These are phyloP conservation scores for Geranium rotundifolium DNA, from an alignment of 345 rosid species.

Conservation along the genomic window DNA sequence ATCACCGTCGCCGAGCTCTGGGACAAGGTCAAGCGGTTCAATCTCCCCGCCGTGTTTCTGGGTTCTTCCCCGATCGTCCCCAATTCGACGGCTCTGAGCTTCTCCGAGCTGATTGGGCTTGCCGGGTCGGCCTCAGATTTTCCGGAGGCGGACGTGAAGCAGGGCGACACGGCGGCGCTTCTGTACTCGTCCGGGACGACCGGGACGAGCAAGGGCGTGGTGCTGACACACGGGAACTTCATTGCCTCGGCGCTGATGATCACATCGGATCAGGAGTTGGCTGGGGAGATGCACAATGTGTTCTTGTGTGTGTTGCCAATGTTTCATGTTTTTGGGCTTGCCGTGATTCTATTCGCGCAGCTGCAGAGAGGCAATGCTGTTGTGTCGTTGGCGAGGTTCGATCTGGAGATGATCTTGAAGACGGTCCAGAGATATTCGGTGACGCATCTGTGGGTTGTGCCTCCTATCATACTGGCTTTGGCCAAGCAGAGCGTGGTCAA, in stretches of 20 bases:
- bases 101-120: conserved; percentile 36
- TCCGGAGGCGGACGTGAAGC: conserved; percentile 33
- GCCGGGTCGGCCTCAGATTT: conserved; percentile 33
- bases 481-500: conserved; percentile 47
- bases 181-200: conserved; percentile 91
- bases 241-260: conserved; percentile 52
- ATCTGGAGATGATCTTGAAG: conserved; percentile 42
- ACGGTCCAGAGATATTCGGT: conserved; percentile 47
- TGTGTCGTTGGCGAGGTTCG: conserved; percentile 61
- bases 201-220: conserved; percentile 75
- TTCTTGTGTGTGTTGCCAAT: conserved; percentile 67
- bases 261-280: conserved; percentile 39
- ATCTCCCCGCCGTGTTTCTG: conserved; percentile 48
- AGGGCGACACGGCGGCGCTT: conserved; percentile 52
- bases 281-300: conserved; percentile 37
- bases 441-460: conserved; percentile 75
- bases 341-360: conserved; percentile 36
- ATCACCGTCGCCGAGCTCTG: conserved; percentile 42
- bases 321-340: conserved; percentile 84
- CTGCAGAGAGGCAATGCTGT: conserved; percentile 56
- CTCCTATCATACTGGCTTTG: conserved; percentile 70
- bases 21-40: conserved; percentile 44
- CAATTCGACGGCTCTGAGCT: conserved; percentile 21
- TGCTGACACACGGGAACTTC: conserved; percentile 66
- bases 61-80: conserved; percentile 20